Percentiles rank a stretch among this genome's conserved stretches.
phyloP scores from a whole-genome alignment of 2,329 filamentous ascomycete species.

The Epichloe uncinata region DNA sequence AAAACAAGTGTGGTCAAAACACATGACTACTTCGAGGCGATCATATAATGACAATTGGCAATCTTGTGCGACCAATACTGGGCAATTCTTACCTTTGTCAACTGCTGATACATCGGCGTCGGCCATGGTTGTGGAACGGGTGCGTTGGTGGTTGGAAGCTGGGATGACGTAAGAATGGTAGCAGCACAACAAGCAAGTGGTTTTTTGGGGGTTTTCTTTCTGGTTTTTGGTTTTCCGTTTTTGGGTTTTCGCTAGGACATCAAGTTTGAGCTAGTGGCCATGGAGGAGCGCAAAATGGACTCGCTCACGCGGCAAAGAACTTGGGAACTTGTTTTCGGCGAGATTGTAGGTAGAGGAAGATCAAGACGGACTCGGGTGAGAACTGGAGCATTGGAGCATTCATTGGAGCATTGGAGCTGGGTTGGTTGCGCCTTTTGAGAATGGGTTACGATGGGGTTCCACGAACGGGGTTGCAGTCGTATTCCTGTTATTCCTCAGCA shows the following conservation, averaged over 20 bases:
- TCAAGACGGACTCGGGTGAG: neutral
- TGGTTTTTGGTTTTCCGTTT: too few relatives aligned
- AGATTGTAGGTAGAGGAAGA: too few relatives aligned
- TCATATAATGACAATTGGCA: neutral
- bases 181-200: neutral
- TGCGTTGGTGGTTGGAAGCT: neutral
- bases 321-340: neutral
- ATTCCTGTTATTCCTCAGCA: neutral
- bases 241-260: neutral
- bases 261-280: neutral
- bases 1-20: neutral
- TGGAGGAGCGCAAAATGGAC: neutral
- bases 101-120: slow-evolving; percentile 21
- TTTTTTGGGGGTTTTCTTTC: too few relatives aligned
- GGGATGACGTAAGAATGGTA: slow-evolving; percentile 9
- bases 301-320: neutral
- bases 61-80: neutral
- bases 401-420: too few relatives aligned
- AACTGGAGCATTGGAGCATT: neutral
- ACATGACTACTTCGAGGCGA: neutral
- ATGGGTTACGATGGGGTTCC: slow-evolving; percentile 3
- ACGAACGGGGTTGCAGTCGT: slow-evolving; percentile 1
- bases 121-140: slow-evolving; percentile 17
- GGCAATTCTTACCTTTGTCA: slow-evolving; percentile 20
- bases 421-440: neutral